Evolutionary conservation across 805 yeast species (phyloP), one percentile per base, ranked within the genome.

Genomic region (Lachancea cidri): DNA sequence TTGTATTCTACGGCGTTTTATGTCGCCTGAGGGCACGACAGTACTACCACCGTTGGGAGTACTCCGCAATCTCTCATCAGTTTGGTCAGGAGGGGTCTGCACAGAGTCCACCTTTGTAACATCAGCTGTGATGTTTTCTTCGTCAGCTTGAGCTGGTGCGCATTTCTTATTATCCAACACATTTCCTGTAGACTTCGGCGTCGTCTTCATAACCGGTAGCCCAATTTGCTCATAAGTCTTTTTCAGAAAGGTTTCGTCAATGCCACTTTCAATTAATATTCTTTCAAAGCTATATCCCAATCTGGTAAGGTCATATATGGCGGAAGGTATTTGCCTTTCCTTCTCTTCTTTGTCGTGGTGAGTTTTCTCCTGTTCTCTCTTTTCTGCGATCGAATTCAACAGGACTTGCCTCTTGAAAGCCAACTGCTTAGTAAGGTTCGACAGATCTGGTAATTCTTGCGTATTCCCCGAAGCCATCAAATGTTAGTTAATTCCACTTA

Each of bases 341-440:
- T 17, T 31, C n/a, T 22, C 15, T 18, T 38, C 37, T 5, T 22
- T 16, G 2, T 20, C 22, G 14, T 20, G 8, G 5, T 7, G 17
- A 17, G 33, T 18, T 16, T 25, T 17, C 18, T 16, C 24, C n/a
- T 19, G 33, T 20, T 35, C 32, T 16, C 35, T 35, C 27, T 17
- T 35, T 14, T 25, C 24, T 9, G 29, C 14, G 50, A 85, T 58
- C 56, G 72, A 83, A 3, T 84, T 88, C 35, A 73, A 69, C 57
- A 84, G 76, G 58, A 85, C 95, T 19, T 88, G 93, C 7, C 88
- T 42, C 31, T 40, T 45, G 25, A 41, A 38, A 25, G 41, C 34
- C 17, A 44, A 32, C 44, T 47, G 35, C 38, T 44, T 4, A 43
- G 29, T 34, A 42, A 39, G 17, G 45, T 14, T 35, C 49, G 17